Percentiles rank a stretch among this genome's conserved stretches.
phyloP scores from a whole-genome alignment of 2,329 filamentous ascomycete species.

The Corniculantispora saksenae region DNA sequence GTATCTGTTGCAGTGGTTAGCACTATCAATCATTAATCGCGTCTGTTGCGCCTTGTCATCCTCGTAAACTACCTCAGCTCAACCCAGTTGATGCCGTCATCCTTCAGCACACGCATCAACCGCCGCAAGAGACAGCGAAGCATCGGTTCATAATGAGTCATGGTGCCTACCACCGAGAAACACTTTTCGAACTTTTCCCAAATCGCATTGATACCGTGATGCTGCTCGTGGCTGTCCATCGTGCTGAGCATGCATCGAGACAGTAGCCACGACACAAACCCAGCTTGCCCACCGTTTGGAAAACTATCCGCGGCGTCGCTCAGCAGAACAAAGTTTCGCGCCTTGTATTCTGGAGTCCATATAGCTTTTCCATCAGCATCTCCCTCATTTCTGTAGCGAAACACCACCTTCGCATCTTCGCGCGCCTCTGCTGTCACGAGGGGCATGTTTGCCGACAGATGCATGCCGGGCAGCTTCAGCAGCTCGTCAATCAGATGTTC shows the following conservation, averaged over 20 bases:
- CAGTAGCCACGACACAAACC: constrained; percentile 77
- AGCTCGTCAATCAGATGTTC: constrained; percentile 75
- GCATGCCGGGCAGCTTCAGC: constrained; percentile 71
- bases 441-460: constrained; percentile 61
- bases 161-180: constrained; percentile 72
- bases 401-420: constrained; percentile 58
- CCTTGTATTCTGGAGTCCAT: constrained; percentile 66
- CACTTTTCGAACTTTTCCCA: constrained; percentile 79
- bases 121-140: constrained; percentile 73
- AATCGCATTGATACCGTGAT: constrained; percentile 79
- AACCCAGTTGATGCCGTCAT: constrained; percentile 81
- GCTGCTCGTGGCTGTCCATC: constrained; percentile 74
- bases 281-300: constrained; percentile 67
- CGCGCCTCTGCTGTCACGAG: constrained; percentile 56
- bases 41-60: background rate
- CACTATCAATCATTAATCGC: no score
- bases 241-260: constrained; percentile 70
- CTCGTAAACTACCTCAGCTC: constrained; percentile 61
- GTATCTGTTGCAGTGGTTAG: constrained; percentile 45
- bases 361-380: constrained; percentile 50
- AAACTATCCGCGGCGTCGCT: constrained; percentile 69
- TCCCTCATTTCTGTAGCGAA: constrained; percentile 57
- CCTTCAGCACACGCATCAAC: constrained; percentile 69
- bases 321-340: constrained; percentile 57
- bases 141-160: constrained; percentile 88